These are phyloP conservation scores for Datisca glomerata DNA, from an alignment of 306 rosid species.

Conservation along the genomic window DNA sequence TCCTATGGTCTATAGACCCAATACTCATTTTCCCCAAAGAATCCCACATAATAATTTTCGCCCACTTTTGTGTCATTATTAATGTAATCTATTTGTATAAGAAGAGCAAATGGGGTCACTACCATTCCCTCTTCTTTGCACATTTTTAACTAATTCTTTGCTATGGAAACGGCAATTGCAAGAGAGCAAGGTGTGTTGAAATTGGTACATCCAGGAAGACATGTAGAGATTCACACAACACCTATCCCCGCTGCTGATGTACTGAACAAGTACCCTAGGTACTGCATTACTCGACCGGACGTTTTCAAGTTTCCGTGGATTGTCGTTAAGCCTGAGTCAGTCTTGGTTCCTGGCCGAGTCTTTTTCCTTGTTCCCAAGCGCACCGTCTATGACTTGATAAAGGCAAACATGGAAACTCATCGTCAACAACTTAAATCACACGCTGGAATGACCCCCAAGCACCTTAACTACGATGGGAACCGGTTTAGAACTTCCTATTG, in stretches of 20 bases:
- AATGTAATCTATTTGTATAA: too few relatives aligned
- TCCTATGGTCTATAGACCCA: too few relatives aligned
- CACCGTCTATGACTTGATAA: conserved; percentile 39
- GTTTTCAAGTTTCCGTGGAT: conserved; percentile 58
- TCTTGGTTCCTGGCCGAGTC: conserved; percentile 44
- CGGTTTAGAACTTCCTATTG: neutral
- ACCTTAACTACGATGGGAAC: conserved; percentile 1
- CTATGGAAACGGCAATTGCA: neutral
- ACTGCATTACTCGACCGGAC: conserved; percentile 53
- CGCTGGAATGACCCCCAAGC: conserved; percentile 24
- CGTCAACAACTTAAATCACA: neutral
- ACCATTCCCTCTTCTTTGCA: too few relatives aligned
- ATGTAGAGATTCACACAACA: conserved; percentile 27
- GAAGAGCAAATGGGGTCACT: too few relatives aligned
- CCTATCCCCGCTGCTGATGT: conserved; percentile 50
- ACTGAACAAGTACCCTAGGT: conserved; percentile 45
- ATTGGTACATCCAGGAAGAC: conserved; percentile 45
- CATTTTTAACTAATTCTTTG: too few relatives aligned
- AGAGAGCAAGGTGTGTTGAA: conserved; percentile 33
- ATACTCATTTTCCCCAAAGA: too few relatives aligned
- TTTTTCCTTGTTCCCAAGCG: conserved; percentile 47
- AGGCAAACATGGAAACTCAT: conserved; percentile 14
- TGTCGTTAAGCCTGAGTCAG: conserved; percentile 48
- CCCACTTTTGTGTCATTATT: too few relatives aligned
- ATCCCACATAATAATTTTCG: too few relatives aligned